phyloP scores from a whole-genome alignment of 2,329 filamentous ascomycete species.

The Dendrostoma leiphaemia region DNA sequence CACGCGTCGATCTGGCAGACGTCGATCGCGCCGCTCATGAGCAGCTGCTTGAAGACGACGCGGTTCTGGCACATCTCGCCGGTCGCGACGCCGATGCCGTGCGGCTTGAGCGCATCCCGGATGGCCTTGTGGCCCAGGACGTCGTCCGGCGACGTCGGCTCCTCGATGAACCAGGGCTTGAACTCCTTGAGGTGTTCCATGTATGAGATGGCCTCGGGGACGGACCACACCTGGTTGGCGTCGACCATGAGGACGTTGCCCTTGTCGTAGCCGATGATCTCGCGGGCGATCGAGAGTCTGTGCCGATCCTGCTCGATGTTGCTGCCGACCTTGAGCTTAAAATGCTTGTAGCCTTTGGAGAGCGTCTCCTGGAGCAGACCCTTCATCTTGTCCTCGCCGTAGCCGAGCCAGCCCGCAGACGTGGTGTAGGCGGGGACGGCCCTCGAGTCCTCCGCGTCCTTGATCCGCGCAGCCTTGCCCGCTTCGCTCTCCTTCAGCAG shows the following conservation, averaged over 20 bases:
- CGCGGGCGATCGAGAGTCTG: slow-evolving; percentile 70
- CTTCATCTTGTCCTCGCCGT: slow-evolving; percentile 85
- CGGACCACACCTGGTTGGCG: slow-evolving; percentile 90
- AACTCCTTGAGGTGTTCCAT: slow-evolving; percentile 81
- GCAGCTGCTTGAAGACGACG: slow-evolving; percentile 89
- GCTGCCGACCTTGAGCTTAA: slow-evolving; percentile 87
- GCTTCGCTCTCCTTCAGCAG: slow-evolving; percentile 65
- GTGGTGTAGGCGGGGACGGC: slow-evolving; percentile 92
- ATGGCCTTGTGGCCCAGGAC: slow-evolving; percentile 85
- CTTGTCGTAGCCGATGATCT: slow-evolving; percentile 77
- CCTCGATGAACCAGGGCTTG: slow-evolving; percentile 92
- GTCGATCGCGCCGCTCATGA: slow-evolving; percentile 77
- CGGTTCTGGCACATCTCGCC: slow-evolving; percentile 97
- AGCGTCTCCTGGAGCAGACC: slow-evolving; percentile 71
- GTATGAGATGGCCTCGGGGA: slow-evolving; percentile 83
- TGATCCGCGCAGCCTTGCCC: slow-evolving; percentile 68
- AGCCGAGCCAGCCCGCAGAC: slow-evolving; percentile 87
- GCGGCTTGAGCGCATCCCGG: slow-evolving; percentile 72
- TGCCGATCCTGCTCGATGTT: slow-evolving; percentile 69
- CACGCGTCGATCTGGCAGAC: slow-evolving; percentile 90
- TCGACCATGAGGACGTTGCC: slow-evolving; percentile 90
- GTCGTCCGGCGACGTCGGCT: slow-evolving; percentile 88
- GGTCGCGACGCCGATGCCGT: slow-evolving; percentile 80
- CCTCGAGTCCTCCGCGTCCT: slow-evolving; percentile 68
- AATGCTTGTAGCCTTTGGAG: slow-evolving; percentile 74